Evolutionary conservation across 495 filamentous ascomycete genomes (phyloP).

Genomic region (Penicillium cinerascens): DNA sequence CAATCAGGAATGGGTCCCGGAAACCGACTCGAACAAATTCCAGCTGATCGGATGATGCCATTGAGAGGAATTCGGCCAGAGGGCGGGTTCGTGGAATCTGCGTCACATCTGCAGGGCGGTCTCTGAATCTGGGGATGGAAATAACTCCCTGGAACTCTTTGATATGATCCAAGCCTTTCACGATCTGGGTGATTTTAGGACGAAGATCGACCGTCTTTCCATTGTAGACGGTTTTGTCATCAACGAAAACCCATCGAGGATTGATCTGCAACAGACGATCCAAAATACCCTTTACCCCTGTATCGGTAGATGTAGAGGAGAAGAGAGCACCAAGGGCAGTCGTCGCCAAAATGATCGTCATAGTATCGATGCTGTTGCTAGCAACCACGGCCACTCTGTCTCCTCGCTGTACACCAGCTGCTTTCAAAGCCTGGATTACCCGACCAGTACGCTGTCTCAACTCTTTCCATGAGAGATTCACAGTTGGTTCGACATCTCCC

Average conservation of each 20-base stretch:
- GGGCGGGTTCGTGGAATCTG: conserved; percentile 52
- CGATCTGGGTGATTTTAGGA: conserved; percentile 63
- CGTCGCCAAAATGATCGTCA: conserved; percentile 60
- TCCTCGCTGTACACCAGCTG: conserved; percentile 60
- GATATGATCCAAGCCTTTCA: conserved; percentile 54
- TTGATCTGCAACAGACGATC: conserved; percentile 68
- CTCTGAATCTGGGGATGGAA: conserved; percentile 58
- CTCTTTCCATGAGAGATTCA: conserved; percentile 60
- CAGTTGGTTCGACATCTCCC: conserved; percentile 51
- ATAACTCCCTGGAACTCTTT: conserved; percentile 61
- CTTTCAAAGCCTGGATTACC: conserved; percentile 58
- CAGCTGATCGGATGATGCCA: conserved; percentile 38
- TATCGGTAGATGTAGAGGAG: conserved; percentile 69
- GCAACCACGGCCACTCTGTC: conserved; percentile 72
- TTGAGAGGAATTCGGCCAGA: conserved; percentile 49
- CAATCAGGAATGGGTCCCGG: conserved; percentile 63
- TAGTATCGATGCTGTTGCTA: conserved; percentile 66
- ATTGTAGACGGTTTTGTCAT: conserved; percentile 74
- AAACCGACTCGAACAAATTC: conserved; percentile 52
- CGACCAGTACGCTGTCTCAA: conserved; percentile 52
- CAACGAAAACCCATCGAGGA: conserved; percentile 70
- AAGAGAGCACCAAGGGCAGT: conserved; percentile 66
- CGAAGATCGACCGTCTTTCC: conserved; percentile 68
- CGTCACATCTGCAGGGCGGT: conserved; percentile 53
- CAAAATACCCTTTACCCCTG: conserved; percentile 70